Base-by-base conservation (phyloP, 2,329 filamentous ascomycete species). In the Sarocladiaceae sp. region DNA sequence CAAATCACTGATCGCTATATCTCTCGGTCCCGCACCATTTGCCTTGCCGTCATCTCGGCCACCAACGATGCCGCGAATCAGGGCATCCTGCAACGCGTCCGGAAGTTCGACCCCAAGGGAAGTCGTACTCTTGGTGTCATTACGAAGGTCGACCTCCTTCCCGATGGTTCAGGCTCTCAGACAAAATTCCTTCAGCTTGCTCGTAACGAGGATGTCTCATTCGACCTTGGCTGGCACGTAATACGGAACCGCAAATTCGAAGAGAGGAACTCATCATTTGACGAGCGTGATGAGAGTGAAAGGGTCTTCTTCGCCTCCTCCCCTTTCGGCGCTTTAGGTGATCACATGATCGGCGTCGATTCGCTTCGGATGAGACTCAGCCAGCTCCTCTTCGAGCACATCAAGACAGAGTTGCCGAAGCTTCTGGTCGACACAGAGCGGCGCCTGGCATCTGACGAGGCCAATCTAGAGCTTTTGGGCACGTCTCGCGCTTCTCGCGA, bases 61-160 rank as follows among this genome's bases (percentile, higher is more conserved):
- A 29, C 26, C 26, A 29, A 29, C 26, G 26, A 29, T n/a, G 26
- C 26, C n/a, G 26, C 26, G 9, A 29, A 29, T n/a, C 26, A 29
- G 26, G 9, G 9, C 26, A 29, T 29, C 26, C 26, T 29, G 26
- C 9, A 29, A n/a, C 26, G 26, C 26, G 26, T 29, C n/a, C 26
- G 26, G 9, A 29, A 29, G 26, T 9, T 29, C 26, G 26, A 29
- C 26, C 26, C 26, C n/a, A n/a, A 29, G 26, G 26, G 26, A 9
- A n/a, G 68, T 3, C 71, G 83, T 1, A 85, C 82, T 1, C 71
- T 85, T 45, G 87, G 87, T 0, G 85, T 95, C 0, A 70, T 95
- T n/a, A 95, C 89, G 0, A 95, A 94, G 55, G 88, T 88, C 0
- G 89, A 95, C 49, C 73, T 85, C 0, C 63, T 89, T 0, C 74